Evolutionary conservation across 805 yeast genomes (phyloP).

Genomic region (Candida argentea): DNA sequence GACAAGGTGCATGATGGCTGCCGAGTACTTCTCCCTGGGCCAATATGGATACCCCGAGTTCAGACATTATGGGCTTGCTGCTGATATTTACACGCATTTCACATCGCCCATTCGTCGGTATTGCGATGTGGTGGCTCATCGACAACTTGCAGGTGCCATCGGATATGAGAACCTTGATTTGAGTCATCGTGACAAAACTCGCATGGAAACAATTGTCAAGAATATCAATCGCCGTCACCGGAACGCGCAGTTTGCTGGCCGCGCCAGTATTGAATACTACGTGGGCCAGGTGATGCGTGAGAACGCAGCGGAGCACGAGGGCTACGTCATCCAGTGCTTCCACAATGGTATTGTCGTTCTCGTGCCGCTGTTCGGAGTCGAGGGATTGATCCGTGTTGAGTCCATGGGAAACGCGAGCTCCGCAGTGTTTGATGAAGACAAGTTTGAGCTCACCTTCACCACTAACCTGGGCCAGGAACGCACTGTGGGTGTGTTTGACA

Average conservation of each 20-base stretch:
- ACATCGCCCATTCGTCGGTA: constrained; percentile 97
- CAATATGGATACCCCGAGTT: constrained; percentile 83
- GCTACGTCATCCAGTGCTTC: constrained; percentile 85
- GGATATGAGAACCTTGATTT: constrained; percentile 80
- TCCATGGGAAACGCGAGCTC: constrained; percentile 55
- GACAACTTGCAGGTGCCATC: constrained; percentile 97
- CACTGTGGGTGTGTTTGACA: constrained; percentile 67
- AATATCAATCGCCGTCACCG: constrained; percentile 92
- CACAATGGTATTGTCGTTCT: constrained; percentile 90
- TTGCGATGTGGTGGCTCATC: constrained; percentile 95
- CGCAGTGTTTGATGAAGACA: constrained; percentile 68
- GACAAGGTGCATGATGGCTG: constrained; percentile 98
- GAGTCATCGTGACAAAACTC: constrained; percentile 76
- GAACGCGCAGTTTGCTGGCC: constrained; percentile 97
- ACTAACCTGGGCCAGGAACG: constrained; percentile 34
- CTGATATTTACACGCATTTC: constrained; percentile 95
- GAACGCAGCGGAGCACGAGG: constrained; percentile 72
- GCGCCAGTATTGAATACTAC: constrained; percentile 94
- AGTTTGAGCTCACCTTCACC: constrained; percentile 56
- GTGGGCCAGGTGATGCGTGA: constrained; percentile 96
- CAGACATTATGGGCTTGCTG: constrained; percentile 94
- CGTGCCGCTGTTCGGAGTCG: constrained; percentile 94
- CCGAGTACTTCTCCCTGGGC: constrained; percentile 93
- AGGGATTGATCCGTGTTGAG: constrained; percentile 80
- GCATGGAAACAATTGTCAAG: constrained; percentile 80